Conservation (phyloP, 495 filamentous ascomycete species). For the Podospora australis region DNA sequence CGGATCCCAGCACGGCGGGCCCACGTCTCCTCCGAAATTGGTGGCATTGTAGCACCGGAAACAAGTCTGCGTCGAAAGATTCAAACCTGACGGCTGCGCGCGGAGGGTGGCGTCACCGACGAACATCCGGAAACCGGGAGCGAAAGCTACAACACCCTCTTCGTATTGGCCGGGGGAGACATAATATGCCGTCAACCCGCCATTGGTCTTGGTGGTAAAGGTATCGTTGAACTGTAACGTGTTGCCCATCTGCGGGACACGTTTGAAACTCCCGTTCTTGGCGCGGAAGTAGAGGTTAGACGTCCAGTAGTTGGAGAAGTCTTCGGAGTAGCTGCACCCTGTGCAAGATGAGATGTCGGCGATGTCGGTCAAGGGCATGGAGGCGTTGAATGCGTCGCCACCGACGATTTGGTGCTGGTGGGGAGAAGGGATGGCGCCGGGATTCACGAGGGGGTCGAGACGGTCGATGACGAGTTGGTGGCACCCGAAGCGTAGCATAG, state of each 20-base stretch:
- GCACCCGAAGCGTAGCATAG: conserved; percentile 1
- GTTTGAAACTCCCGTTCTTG: neutral
- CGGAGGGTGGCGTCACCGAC: neutral
- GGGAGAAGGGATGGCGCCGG: neutral
- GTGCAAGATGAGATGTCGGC: neutral
- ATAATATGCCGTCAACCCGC: neutral
- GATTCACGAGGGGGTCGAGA: conserved; percentile 1
- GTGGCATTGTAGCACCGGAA: neutral
- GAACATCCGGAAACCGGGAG: neutral
- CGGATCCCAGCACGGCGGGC: neutral
- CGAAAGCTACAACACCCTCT: neutral
- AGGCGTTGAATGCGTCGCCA: neutral
- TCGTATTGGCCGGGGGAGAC: neutral
- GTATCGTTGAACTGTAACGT: neutral
- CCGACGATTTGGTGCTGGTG: conserved; percentile 2
- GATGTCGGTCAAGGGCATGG: neutral
- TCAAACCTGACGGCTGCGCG: neutral
- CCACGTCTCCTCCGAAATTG: neutral
- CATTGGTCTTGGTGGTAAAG: neutral
- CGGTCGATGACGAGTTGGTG: conserved; percentile 1
- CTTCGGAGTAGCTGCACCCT: neutral
- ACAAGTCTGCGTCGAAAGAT: neutral
- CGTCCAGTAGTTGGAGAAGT: conserved; percentile 1
- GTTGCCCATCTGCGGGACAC: neutral
- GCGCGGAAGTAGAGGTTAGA: neutral